Conservation (phyloP, 306 rosid species). For the Cajanus cajan region DNA sequence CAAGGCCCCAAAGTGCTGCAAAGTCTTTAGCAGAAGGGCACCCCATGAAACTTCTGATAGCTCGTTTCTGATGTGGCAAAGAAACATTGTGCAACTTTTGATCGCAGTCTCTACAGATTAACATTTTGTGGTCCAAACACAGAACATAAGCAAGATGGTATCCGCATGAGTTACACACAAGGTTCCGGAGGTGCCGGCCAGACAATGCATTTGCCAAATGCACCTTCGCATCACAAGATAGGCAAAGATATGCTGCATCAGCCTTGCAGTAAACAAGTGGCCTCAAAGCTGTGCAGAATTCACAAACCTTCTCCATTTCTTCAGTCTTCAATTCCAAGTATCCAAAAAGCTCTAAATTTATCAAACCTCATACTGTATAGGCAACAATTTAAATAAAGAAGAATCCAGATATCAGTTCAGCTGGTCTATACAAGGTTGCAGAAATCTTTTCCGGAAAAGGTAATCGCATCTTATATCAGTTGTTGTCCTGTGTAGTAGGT, state of each 20-base stretch:
- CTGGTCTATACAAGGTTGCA: not conserved
- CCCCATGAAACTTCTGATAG: conserved; percentile 63
- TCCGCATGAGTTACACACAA: conserved; percentile 66
- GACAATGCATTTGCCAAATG: conserved; percentile 84
- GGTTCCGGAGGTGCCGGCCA: conserved; percentile 58
- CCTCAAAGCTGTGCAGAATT: conserved; percentile 70
- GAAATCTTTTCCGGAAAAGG: not conserved
- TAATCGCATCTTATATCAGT: not conserved
- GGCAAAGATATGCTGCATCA: conserved; percentile 88
- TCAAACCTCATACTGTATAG: conserved; percentile 10
- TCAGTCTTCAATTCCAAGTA: conserved; percentile 16
- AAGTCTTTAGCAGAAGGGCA: conserved; percentile 80
- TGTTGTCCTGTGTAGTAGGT: not conserved
- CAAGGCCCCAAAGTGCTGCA: conserved; percentile 76
- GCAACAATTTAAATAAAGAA: conserved; percentile 18
- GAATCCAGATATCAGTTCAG: conserved; percentile 14
- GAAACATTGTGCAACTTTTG: conserved; percentile 49
- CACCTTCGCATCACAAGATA: conserved; percentile 84
- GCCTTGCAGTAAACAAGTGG: conserved; percentile 82
- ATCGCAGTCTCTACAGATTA: conserved; percentile 68
- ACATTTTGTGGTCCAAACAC: conserved; percentile 67
- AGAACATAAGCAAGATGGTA: conserved; percentile 47
- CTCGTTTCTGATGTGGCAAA: conserved; percentile 51
- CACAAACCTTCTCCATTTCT: conserved; percentile 78
- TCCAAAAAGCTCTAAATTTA: not conserved